These are phyloP conservation scores for Alternaria gansuensis DNA, from an alignment of 2,329 filamentous ascomycete species.

Conservation along the genomic window DNA sequence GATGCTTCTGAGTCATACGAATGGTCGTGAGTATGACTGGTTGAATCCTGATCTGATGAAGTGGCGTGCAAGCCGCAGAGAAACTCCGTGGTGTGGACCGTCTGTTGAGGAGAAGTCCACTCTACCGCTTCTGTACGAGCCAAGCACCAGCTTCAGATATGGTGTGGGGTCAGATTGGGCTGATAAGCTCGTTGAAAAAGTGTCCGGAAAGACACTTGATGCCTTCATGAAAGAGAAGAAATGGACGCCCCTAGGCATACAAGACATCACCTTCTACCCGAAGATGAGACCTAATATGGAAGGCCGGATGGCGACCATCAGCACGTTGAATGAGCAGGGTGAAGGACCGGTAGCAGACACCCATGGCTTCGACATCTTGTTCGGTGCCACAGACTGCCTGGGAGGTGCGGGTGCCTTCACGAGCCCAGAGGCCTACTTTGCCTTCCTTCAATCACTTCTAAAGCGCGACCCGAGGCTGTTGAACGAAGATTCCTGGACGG, in stretches of 20 bases:
- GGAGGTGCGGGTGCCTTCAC: slow-evolving; percentile 39
- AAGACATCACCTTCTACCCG: slow-evolving; percentile 65
- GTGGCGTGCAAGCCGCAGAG: slow-evolving; percentile 37
- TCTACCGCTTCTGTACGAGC: slow-evolving; percentile 67
- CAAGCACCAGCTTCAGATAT: slow-evolving; percentile 68
- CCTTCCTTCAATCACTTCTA: slow-evolving; percentile 42
- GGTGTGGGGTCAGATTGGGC: slow-evolving; percentile 58
- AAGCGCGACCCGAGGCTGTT: slow-evolving; percentile 29
- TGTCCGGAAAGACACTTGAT: slow-evolving; percentile 52
- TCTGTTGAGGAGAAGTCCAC: slow-evolving; percentile 57
- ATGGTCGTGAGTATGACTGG: slow-evolving; percentile 58
- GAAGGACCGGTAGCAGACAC: not conserved
- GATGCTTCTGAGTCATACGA: slow-evolving; percentile 59
- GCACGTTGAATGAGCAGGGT: slow-evolving; percentile 26
- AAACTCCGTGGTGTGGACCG: slow-evolving; percentile 58
- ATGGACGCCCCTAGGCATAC: slow-evolving; percentile 56
- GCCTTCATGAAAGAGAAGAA: slow-evolving; percentile 46
- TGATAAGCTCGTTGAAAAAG: slow-evolving; percentile 56
- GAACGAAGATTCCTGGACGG: slow-evolving; percentile 28
- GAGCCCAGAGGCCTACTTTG: slow-evolving; percentile 39
- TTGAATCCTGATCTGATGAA: slow-evolving; percentile 55
- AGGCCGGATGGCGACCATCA: slow-evolving; percentile 40
- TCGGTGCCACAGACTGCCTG: slow-evolving; percentile 30
- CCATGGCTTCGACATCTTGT: not conserved
- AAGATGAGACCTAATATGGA: slow-evolving; percentile 31